Evolutionary conservation across 352 stramenopile genomes (phyloP).

Genomic region (Globisporangium parvum): DNA sequence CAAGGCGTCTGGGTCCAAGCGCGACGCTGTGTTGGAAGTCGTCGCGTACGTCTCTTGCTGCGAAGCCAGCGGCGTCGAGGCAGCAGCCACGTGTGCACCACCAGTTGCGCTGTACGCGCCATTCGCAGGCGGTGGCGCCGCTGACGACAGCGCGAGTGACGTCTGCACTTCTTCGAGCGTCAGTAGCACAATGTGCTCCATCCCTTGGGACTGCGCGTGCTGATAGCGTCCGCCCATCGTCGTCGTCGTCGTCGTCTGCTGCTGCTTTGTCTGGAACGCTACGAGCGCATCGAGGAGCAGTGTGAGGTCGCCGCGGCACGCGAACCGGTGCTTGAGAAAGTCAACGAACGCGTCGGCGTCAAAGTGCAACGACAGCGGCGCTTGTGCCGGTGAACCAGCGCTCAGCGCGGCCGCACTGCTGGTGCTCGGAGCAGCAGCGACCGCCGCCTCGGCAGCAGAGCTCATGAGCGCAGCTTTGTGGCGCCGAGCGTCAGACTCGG

Average conservation of each 20-base stretch:
- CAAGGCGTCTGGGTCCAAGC: too few species aligned
- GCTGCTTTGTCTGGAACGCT: constrained; percentile 13
- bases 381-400: background rate
- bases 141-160: background rate
- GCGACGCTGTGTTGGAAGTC: too few species aligned
- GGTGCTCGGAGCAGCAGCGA: too few species aligned
- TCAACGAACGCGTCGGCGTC: constrained; percentile 19
- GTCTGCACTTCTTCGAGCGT: constrained; percentile 12
- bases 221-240: background rate
- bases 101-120: too few species aligned
- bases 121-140: too few species aligned
- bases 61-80: too few species aligned
- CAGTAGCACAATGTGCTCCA: constrained; percentile 9
- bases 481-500: constrained; percentile 15
- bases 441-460: background rate
- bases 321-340: constrained; percentile 26
- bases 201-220: background rate
- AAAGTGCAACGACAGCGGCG: constrained; percentile 6
- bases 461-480: constrained; percentile 11
- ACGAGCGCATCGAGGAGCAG: constrained; percentile 21
- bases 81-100: background rate
- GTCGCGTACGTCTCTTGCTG: too few species aligned
- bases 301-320: constrained; percentile 24
- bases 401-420: background rate
- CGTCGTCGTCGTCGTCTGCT: background rate